Conservation (phyloP, 352 stramenopile species). For the Albugo laibachii region DNA sequence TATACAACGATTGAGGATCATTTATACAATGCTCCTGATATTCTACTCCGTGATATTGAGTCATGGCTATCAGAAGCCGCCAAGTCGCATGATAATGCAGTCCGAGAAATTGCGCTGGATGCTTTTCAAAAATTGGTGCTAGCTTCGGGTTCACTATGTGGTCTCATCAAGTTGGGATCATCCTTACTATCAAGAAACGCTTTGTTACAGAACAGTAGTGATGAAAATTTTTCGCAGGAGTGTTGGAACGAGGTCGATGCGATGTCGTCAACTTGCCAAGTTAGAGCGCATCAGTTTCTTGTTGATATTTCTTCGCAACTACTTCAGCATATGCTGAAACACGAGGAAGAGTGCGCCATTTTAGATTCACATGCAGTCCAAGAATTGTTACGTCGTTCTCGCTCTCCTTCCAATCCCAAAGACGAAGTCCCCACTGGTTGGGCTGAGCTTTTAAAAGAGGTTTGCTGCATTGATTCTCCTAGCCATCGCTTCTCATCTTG, state of each 20-base stretch:
- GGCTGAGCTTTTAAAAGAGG: no score
- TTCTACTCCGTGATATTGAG: conserved; percentile 38
- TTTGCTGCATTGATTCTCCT: no score
- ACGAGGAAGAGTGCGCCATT: conserved; percentile 3
- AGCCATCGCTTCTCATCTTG: no score
- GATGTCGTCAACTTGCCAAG: conserved; percentile 21
- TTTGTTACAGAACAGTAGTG: no score
- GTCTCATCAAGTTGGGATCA: conserved; percentile 43
- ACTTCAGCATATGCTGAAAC: conserved; percentile 26
- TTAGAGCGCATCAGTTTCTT: conserved; percentile 23
- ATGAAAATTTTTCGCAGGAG: conserved; percentile 13
- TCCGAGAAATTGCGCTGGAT: conserved; percentile 40
- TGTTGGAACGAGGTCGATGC: conserved; percentile 37
- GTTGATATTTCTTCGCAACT: conserved; percentile 21
- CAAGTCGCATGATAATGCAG: conserved; percentile 16
- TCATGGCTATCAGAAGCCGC: conserved; percentile 45
- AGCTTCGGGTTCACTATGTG: conserved; percentile 60
- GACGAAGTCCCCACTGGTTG: no score
- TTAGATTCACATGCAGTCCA: no score
- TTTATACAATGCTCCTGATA: conserved; percentile 25
- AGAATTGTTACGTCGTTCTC: no score
- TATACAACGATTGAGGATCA: conserved; percentile 21
- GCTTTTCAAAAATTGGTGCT: conserved; percentile 40
- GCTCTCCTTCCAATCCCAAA: no score
- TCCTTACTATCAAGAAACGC: conserved; percentile 17